These are phyloP conservation scores for Alternaria tenuissima DNA, from an alignment of 2,329 filamentous ascomycete genomes.

Conservation along the genomic window DNA sequence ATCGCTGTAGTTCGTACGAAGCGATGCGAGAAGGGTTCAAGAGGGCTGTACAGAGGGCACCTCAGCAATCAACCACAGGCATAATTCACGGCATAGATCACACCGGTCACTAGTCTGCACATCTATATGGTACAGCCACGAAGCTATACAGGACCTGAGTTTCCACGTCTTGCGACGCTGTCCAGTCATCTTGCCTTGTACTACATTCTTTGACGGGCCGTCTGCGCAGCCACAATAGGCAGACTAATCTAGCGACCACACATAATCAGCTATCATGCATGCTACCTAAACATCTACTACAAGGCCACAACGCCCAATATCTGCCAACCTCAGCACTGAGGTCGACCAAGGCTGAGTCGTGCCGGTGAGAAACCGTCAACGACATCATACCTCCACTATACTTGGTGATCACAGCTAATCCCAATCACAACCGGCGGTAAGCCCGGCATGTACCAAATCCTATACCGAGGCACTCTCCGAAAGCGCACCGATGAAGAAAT, in stretches of 20 bases:
- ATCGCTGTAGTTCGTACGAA: not conserved
- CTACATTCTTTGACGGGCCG: conserved; percentile 12
- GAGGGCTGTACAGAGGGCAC: not conserved
- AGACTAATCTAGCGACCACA: not conserved
- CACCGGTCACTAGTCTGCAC: not conserved
- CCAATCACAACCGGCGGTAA: not conserved
- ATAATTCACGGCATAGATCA: not conserved
- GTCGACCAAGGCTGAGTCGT: not conserved
- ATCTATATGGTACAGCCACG: not conserved
- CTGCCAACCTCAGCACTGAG: not conserved
- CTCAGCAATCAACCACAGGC: not conserved
- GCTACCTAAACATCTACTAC: not conserved
- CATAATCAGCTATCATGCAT: not conserved
- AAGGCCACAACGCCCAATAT: not conserved
- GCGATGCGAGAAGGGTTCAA: not conserved
- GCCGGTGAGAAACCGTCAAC: not conserved
- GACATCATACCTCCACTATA: not conserved
- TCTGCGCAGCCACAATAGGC: conserved; percentile 20
- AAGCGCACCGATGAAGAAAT: not conserved
- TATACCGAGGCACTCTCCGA: not conserved
- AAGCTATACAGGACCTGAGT: not conserved
- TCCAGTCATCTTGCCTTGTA: conserved; percentile 17
- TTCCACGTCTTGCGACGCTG: not conserved
- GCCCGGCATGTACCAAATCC: not conserved
- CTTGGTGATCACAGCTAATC: not conserved